These are phyloP conservation scores for Neckera pumila DNA, from an alignment of 225 moss, liverwort and hornwort species.

Conservation along the genomic window DNA sequence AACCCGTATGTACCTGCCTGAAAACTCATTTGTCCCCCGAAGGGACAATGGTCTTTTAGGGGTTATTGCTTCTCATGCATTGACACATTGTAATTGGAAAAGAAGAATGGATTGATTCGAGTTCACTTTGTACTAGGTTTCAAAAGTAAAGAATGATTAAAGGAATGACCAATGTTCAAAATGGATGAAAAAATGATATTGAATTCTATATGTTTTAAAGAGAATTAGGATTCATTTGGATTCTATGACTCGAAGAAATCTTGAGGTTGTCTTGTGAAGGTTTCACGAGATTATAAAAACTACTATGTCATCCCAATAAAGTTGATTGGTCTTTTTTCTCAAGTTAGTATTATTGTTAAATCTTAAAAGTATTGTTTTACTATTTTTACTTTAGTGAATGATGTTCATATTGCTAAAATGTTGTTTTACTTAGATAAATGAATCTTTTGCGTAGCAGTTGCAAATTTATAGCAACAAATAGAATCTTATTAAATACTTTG, in stretches of 20 bases:
- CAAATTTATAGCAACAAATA: not conserved
- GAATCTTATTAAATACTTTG: no score
- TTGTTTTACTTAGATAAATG: not conserved
- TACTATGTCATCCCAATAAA: not conserved
- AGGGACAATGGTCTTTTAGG: no score
- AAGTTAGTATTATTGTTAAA: not conserved
- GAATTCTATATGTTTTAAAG: not conserved
- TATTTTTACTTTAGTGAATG: not conserved
- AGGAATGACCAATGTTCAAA: not conserved
- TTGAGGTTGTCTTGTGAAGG: not conserved
- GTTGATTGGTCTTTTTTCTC: not conserved
- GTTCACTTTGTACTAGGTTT: not conserved
- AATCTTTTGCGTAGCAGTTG: not conserved
- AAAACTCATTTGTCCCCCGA: no score
- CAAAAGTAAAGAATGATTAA: not conserved
- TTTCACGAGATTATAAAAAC: rapidly evolving
- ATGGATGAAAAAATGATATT: not conserved
- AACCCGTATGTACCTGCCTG: no score
- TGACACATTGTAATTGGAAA: no score
- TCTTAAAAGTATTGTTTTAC: rapidly evolving
- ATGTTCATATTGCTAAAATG: not conserved
- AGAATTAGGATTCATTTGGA: not conserved
- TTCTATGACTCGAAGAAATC: rapidly evolving
- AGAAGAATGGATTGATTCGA: rapidly evolving
- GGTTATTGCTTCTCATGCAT: no score